A percentile compares a stretch with the other conserved stretches of the same genome.
Evolutionary conservation across 176 grass and related monocot species (phyloP).

Genomic region (Tillandsia leiboldiana): DNA sequence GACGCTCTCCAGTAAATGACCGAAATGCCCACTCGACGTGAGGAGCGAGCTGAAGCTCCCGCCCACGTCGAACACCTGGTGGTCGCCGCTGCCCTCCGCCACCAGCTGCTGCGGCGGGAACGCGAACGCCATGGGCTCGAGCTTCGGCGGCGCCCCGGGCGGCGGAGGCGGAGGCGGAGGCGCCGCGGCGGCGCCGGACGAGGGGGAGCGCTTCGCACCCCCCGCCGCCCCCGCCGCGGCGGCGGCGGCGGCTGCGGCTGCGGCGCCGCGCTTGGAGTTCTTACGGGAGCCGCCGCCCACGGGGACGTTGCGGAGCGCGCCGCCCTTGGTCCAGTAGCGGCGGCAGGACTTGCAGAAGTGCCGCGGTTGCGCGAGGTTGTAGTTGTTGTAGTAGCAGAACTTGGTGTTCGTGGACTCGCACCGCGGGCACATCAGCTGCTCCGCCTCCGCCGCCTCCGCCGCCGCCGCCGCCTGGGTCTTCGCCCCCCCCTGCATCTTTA

Average conservation of each 20-base stretch:
- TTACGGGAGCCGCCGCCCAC: slow-evolving; percentile 54
- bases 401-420: slow-evolving; percentile 82
- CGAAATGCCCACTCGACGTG: slow-evolving; percentile 20
- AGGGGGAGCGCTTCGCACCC: neutral
- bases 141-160: neutral
- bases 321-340: slow-evolving; percentile 71
- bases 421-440: slow-evolving; percentile 48
- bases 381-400: slow-evolving; percentile 99
- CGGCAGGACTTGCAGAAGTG: slow-evolving; percentile 56
- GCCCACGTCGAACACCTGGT: slow-evolving; percentile 38
- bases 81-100: slow-evolving; percentile 18
- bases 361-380: slow-evolving; percentile 69
- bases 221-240: neutral
- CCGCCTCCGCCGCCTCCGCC: slow-evolving; percentile 25
- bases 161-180: neutral
- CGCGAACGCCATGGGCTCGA: neutral
- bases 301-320: slow-evolving; percentile 57
- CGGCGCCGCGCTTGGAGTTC: slow-evolving; percentile 18
- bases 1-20: neutral
- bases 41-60: slow-evolving; percentile 50
- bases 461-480: neutral
- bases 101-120: neutral
- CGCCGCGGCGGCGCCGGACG: neutral
- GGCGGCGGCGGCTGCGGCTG: neutral
- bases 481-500: slow-evolving; percentile 9